Base-by-base conservation (phyloP, 2,329 filamentous ascomycete genomes). In the Colletotrichum chrysophilum region DNA sequence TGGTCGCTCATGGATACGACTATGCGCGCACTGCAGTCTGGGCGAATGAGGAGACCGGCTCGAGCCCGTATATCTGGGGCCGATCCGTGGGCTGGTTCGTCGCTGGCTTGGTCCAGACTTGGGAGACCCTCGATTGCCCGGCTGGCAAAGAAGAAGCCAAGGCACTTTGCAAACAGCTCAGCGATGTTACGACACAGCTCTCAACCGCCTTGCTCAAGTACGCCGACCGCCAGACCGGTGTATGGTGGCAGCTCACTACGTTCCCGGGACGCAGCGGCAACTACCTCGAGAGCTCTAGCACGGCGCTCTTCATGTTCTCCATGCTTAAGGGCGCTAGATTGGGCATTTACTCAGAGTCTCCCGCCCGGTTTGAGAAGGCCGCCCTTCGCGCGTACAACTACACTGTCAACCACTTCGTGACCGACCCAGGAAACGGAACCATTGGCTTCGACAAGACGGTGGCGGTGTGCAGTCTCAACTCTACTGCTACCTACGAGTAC, bases 381-480 rank as follows among this genome's bases (percentile, higher is more conserved):
- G 77, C 75, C 12, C 24, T 78, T 30, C 70, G 62, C 1, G 77
- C 77, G 3, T 78, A 78, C 38, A 56, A 70, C 30, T 77, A 77
- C 70, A 43, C 75, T 12, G 26, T 64, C 36, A 48, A 48, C 18
- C 43, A 67, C 6, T 78, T 78, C 32, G 77, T 77, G 1, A 69
- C 67, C 1, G 48, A 67, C 24, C 16, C 72, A 1, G 75, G 69
- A 4, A 76, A 73, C 56, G 75, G 72, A 7, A 78, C 77, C 4
- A 67, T 77, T 30, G 80, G 83, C 5, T 86, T 82, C 43, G 82
- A 84, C 66, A 82, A 82, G 56, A 86, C 85, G 0, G 85, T 86
- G 5, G 68, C 81, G 1, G 85, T 86, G 8, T 86, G 84, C 78
- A 86, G 85, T 66, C 79, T 86, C 36, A 86, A 87, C 78, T 87